Conservation (phyloP, 768 basidiomycete genomes). For the Suillus spraguei region DNA sequence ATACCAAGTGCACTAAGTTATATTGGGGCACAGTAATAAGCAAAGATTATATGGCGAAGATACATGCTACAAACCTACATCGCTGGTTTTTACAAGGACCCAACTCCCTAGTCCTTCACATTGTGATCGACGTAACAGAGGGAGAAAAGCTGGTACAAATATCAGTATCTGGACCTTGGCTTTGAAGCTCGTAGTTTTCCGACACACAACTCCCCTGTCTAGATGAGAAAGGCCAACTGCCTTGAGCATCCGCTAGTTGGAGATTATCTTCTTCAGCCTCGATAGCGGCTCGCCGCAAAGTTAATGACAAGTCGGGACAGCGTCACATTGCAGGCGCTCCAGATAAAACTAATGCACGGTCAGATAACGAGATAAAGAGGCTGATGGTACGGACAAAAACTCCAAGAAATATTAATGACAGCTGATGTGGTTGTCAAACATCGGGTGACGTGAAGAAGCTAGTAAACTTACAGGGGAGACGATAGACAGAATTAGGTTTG, state of each 20-base stretch:
- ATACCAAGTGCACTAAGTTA: background rate
- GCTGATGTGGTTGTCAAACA: conserved; percentile 15
- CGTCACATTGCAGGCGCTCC: conserved; percentile 37
- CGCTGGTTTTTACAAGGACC: background rate
- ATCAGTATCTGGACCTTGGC: conserved; percentile 4
- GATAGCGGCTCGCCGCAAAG: conserved; percentile 26
- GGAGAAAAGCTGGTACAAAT: background rate
- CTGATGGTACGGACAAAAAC: conserved; percentile 21
- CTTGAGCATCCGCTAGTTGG: background rate
- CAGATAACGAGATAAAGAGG: background rate
- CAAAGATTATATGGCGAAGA: background rate
- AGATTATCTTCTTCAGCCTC: background rate
- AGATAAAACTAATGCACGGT: conserved; percentile 32
- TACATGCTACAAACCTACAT: background rate
- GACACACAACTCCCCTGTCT: background rate
- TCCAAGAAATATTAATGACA: conserved; percentile 22
- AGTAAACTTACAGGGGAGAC: conserved; percentile 25
- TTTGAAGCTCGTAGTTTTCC: conserved; percentile 5
- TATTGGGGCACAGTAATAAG: background rate
- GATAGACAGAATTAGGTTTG: conserved; percentile 25
- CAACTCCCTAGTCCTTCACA: background rate
- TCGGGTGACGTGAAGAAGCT: background rate
- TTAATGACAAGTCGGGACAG: conserved; percentile 37
- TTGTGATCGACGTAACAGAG: background rate
- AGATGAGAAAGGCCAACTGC: conserved; percentile 8